Evolutionary conservation across 192 early-diverging fungal species (phyloP).

Genomic region (Rhizophagus clarus): DNA sequence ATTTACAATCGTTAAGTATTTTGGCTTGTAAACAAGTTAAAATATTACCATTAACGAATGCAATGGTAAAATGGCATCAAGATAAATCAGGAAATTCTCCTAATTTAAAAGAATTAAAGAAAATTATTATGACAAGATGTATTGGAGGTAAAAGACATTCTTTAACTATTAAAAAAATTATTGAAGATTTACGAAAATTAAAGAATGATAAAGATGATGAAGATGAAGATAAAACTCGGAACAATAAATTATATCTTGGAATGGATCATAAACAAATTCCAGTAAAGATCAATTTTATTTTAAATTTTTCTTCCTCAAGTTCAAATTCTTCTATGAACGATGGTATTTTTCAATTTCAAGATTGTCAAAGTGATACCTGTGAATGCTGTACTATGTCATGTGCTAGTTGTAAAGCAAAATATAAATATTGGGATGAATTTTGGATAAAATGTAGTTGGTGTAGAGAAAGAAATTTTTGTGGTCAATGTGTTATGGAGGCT

Average conservation of each 20-base stretch:
- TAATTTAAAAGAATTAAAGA: background rate
- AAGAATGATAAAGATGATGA: background rate
- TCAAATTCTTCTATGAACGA: background rate
- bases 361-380: background rate
- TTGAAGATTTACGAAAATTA: background rate
- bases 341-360: slow-evolving; percentile 1
- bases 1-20: background rate
- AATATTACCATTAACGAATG: slow-evolving; percentile 3
- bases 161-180: slow-evolving; percentile 9
- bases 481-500: background rate
- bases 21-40: background rate
- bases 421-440: slow-evolving; percentile 27
- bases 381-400: slow-evolving; percentile 2
- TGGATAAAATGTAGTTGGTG: slow-evolving; percentile 27
- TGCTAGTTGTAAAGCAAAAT: background rate
- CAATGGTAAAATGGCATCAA: background rate
- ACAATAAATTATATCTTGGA: background rate
- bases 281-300: background rate
- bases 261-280: background rate
- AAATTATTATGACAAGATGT: slow-evolving; percentile 18
- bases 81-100: slow-evolving; percentile 11
- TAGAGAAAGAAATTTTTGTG: slow-evolving; percentile 18
- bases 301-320: background rate
- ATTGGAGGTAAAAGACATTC: slow-evolving; percentile 21
- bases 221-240: background rate